Conservation (phyloP, 345 rosid species). For the Noccaea caerulescens region DNA sequence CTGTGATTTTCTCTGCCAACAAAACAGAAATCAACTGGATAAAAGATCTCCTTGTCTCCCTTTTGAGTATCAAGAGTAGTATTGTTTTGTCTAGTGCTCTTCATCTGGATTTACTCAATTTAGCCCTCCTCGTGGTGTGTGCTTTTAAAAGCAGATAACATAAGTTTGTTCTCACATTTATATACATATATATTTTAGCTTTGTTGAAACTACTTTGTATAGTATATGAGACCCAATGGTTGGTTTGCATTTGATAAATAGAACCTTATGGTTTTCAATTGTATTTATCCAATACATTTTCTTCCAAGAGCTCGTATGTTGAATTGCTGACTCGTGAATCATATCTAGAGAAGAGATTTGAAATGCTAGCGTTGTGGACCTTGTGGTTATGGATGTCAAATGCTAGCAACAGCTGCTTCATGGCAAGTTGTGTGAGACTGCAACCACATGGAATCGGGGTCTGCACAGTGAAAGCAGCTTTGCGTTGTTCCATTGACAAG, state of each 20-base stretch:
- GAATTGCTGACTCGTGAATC: neutral
- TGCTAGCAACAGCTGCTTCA: no score
- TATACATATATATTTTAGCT: constrained; percentile 23
- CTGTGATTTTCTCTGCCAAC: constrained; percentile 51
- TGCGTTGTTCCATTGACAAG: no score
- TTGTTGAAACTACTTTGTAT: constrained; percentile 37
- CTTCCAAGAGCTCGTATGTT: neutral
- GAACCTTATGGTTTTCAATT: neutral
- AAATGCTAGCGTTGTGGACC: no score
- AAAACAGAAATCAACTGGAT: constrained; percentile 14
- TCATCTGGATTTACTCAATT: constrained; percentile 15
- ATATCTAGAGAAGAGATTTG: no score
- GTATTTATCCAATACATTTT: neutral
- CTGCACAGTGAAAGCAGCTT: no score
- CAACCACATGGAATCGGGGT: no score
- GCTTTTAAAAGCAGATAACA: constrained; percentile 27
- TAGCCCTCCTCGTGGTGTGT: constrained; percentile 29
- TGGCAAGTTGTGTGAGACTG: no score
- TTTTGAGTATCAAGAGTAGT: constrained; percentile 28
- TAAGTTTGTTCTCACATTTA: constrained; percentile 35
- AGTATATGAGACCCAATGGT: constrained; percentile 30
- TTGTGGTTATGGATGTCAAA: no score
- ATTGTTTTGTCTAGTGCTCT: constrained; percentile 35
- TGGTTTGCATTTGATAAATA: constrained; percentile 30
- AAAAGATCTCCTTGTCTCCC: constrained; percentile 9